Evolutionary conservation across 768 basidiomycete genomes (phyloP).

Genomic region (Stropharia rugosoannulata): DNA sequence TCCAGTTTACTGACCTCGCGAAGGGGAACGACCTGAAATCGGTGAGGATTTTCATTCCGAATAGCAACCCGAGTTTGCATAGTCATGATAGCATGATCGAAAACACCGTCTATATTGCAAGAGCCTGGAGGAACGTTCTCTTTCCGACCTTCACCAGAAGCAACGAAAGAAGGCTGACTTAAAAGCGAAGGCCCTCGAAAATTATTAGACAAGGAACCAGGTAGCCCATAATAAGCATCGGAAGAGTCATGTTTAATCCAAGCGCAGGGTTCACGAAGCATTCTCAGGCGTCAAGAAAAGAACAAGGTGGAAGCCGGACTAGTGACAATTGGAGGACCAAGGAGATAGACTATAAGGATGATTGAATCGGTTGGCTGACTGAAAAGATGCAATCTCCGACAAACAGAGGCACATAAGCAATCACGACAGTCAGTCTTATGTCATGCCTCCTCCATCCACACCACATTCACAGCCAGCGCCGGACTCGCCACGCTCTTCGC

Average conservation of each 20-base stretch:
- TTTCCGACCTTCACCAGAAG: slow-evolving; percentile 5
- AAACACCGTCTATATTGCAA: slow-evolving; percentile 13
- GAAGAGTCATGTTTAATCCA: not conserved
- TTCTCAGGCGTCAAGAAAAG: not conserved
- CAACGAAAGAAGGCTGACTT: slow-evolving; percentile 3
- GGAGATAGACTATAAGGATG: not conserved
- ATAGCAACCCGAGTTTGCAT: slow-evolving; percentile 47
- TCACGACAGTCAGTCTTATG: not conserved
- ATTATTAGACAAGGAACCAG: not conserved
- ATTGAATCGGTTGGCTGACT: not conserved
- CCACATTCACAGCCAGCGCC: slow-evolving; percentile 35
- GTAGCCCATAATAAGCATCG: not conserved
- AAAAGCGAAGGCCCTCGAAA: not conserved
- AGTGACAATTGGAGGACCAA: not conserved
- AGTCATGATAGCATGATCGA: slow-evolving; percentile 26
- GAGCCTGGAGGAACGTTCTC: slow-evolving; percentile 6
- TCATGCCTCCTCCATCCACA: not conserved
- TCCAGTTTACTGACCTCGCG: slow-evolving; percentile 29
- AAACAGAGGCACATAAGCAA: not conserved
- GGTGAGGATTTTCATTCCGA: slow-evolving; percentile 41
- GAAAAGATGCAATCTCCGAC: not conserved
- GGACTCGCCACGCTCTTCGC: slow-evolving; percentile 71
- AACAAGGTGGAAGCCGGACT: not conserved
- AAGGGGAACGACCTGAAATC: slow-evolving; percentile 43
- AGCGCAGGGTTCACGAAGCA: not conserved